Evolutionary conservation across 768 basidiomycete species (phyloP).

Genomic region (Russula compacta): DNA sequence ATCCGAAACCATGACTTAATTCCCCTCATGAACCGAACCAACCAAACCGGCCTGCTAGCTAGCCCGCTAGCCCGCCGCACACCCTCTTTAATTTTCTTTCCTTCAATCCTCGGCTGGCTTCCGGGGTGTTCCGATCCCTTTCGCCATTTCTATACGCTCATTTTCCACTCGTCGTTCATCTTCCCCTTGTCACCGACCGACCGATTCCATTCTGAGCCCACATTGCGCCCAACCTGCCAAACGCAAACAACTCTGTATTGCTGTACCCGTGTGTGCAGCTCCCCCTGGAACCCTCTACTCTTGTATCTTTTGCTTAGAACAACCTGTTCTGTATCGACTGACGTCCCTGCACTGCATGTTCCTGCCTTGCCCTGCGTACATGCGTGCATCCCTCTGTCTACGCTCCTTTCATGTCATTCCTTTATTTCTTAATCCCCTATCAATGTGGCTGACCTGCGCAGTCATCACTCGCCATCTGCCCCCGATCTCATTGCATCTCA

Average conservation of each 20-base stretch:
- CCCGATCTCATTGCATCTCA: conserved; percentile 6
- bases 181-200: conserved; percentile 3
- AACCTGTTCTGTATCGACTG: conserved; percentile 10
- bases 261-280: conserved; percentile 7
- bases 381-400: background rate
- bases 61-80: too few species aligned
- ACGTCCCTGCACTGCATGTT: conserved; percentile 10
- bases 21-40: background rate
- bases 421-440: background rate
- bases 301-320: conserved; percentile 7
- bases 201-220: conserved; percentile 2
- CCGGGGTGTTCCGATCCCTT: conserved; percentile 2
- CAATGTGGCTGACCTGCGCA: background rate
- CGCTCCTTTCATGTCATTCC: conserved; percentile 12
- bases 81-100: background rate
- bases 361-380: background rate
- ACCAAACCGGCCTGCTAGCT: conserved; percentile 6
- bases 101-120: conserved; percentile 9
- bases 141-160: background rate
- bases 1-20: background rate
- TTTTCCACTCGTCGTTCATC: background rate
- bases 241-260: background rate
- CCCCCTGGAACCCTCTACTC: conserved; percentile 5
- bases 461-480: background rate
- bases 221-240: background rate